Base-by-base conservation (phyloP, 2,329 filamentous ascomycete species). In the Taxawa tesnikishii region DNA sequence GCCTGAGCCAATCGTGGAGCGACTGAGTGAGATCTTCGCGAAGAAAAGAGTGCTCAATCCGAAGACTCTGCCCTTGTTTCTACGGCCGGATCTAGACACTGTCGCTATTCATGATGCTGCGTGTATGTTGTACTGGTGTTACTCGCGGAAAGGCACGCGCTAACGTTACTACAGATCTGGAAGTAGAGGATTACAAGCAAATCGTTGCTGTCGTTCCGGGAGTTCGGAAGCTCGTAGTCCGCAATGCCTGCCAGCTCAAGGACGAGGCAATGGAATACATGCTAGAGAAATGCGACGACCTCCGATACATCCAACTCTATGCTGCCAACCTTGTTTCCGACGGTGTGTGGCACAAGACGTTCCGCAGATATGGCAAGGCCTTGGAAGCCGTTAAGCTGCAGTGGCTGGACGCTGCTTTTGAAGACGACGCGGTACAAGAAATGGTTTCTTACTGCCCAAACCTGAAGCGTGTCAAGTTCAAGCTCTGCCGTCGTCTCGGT, bases 171-270 rank as follows among this genome's bases (percentile, higher is more conserved):
- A n/a, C n/a, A n/a, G 77, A 76, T 43, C 68, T 96, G 8, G 70
- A 72, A 29, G 70, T 73, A 2, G 73, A 85, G 42, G 84, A 96
- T 47, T 85, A 80, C 42, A 70, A 82, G 29, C 72, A 77, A 41
- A 83, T 94, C 26, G 85, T 94, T 40, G 79, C 84, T 31, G 68
- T 75, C 3, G 76, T 81, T 36, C 75, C 82, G 0, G 66, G 65
- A 5, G 61, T 94, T 33, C 73, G 73, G 45, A 69, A 68, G 26
- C 65, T 94, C 35, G 80, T 84, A 42, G 61, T 93, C 8, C 75
- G 80, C 29, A 88, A 87, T 47, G 83, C 79, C n/a, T 82, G 90
- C 30, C 87, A 94, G 49, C 79, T 94, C 65, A 94, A 93, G 55
- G 81, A 94, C 47, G 66, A 67, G 24, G 80, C 85, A 26, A 69